Percentiles rank a stretch among this genome's conserved stretches.
These are phyloP conservation scores for Auxenochlorella pyrenoidosa DNA, from an alignment of 139 green algal species.

Conservation along the genomic window DNA sequence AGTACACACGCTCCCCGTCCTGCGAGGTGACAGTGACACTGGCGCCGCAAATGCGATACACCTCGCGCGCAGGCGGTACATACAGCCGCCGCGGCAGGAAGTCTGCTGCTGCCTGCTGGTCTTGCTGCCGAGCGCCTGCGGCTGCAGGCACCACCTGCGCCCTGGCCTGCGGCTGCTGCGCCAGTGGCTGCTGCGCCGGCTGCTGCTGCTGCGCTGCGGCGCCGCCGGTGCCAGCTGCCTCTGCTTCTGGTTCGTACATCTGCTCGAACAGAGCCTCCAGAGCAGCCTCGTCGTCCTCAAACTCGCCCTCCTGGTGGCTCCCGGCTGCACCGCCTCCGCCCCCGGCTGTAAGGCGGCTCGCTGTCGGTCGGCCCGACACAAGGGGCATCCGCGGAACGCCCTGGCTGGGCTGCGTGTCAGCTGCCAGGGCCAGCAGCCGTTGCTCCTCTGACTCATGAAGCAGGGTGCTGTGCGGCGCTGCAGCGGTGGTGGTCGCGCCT, in stretches of 20 bases:
- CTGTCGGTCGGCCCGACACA: neutral
- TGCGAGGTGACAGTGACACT: constrained; percentile 34
- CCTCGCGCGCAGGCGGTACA: constrained; percentile 1
- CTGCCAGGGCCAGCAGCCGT: constrained; percentile 15
- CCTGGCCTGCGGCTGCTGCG: neutral
- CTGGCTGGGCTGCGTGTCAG: neutral
- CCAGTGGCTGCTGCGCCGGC: no score
- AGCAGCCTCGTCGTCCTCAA: neutral
- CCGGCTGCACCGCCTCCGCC: neutral
- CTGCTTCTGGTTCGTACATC: neutral
- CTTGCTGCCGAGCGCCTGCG: neutral
- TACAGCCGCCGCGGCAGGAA: neutral
- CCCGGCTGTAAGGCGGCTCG: neutral
- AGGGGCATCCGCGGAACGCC: no score
- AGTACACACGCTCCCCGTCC: constrained; percentile 56
- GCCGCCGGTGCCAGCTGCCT: neutral
- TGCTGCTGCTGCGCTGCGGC: no score
- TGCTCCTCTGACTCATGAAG: constrained; percentile 12
- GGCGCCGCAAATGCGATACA: constrained; percentile 14
- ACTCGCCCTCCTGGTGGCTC: neutral
- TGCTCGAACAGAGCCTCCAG: neutral
- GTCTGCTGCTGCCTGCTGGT: neutral
- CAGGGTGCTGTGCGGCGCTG: neutral
- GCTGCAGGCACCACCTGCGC: no score
- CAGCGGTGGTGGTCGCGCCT: neutral